These are phyloP conservation scores for Capsicum chinense DNA, from an alignment of 257 asterid genomes.

Conservation along the genomic window DNA sequence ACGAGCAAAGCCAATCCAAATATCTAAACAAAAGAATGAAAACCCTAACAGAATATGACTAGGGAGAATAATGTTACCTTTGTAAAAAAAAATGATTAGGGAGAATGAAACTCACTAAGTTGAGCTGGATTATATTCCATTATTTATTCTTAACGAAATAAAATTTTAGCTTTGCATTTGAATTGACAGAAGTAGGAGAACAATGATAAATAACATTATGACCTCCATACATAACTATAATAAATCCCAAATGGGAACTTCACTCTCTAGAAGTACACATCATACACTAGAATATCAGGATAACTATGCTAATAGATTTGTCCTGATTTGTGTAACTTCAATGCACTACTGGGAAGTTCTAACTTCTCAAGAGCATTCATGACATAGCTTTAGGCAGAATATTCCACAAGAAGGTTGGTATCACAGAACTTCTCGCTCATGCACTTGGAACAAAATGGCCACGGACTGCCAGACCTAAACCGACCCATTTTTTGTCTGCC, in stretches of 20 bases:
- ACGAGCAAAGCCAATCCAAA: conserved; percentile 11
- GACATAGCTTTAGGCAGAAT: not conserved
- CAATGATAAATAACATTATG: not conserved
- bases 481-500: conserved; percentile 14
- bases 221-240: not conserved
- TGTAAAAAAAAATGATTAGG: not conserved
- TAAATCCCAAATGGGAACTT: not conserved
- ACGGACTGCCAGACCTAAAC: conserved; percentile 4
- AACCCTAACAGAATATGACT: not conserved
- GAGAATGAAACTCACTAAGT: not conserved
- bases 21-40: not conserved
- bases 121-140: not conserved
- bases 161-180: not conserved
- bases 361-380: not conserved
- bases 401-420: not conserved
- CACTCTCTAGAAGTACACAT: conserved; percentile 1
- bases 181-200: not conserved
- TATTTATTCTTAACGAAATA: not conserved
- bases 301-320: not conserved
- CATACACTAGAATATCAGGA: not conserved
- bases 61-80: not conserved
- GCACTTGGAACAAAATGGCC: not conserved
- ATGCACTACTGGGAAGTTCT: not conserved
- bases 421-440: not conserved
- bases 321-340: not conserved